phyloP scores from a whole-genome alignment of 768 basidiomycete species.

The Russula sp. region DNA sequence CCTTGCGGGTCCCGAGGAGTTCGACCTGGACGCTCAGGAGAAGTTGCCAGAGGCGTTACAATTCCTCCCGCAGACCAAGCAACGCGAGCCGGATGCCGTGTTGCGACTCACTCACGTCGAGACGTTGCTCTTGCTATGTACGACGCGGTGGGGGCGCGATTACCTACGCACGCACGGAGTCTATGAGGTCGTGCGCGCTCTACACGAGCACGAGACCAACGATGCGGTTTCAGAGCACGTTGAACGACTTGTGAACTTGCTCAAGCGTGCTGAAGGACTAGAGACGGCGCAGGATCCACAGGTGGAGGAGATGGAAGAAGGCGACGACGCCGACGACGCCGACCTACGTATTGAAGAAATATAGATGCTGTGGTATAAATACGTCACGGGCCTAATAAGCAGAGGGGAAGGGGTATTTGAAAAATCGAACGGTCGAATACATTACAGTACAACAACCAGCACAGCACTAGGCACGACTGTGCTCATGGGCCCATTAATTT shows the following conservation, averaged over 20 bases:
- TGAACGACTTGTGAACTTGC: slow-evolving; percentile 78
- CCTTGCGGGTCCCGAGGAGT: slow-evolving; percentile 91
- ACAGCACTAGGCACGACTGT: too few relatives aligned
- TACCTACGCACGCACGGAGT: slow-evolving; percentile 72
- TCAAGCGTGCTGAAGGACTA: slow-evolving; percentile 69
- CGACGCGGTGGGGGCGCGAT: slow-evolving; percentile 84
- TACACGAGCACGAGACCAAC: slow-evolving; percentile 72
- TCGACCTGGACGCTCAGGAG: slow-evolving; percentile 90
- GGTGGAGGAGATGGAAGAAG: slow-evolving; percentile 24
- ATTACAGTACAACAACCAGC: neutral
- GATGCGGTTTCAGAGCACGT: slow-evolving; percentile 85
- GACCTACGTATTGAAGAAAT: slow-evolving; percentile 74
- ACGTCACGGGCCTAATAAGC: neutral
- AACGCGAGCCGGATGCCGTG: slow-evolving; percentile 67
- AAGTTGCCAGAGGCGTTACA: slow-evolving; percentile 77
- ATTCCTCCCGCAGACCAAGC: slow-evolving; percentile 80
- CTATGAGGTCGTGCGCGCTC: slow-evolving; percentile 74
- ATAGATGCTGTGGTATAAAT: slow-evolving; percentile 25
- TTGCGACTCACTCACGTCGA: slow-evolving; percentile 84
- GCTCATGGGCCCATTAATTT: too few relatives aligned
- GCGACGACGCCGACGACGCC: slow-evolving; percentile 45
- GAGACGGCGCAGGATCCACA: slow-evolving; percentile 37
- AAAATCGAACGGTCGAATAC: neutral
- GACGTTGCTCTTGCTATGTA: slow-evolving; percentile 80
- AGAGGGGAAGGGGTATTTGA: too few relatives aligned